Percentiles rank a stretch among this genome's conserved stretches.
These are phyloP conservation scores for Dicorynia guianensis DNA, from an alignment of 306 rosid species.

Conservation along the genomic window DNA sequence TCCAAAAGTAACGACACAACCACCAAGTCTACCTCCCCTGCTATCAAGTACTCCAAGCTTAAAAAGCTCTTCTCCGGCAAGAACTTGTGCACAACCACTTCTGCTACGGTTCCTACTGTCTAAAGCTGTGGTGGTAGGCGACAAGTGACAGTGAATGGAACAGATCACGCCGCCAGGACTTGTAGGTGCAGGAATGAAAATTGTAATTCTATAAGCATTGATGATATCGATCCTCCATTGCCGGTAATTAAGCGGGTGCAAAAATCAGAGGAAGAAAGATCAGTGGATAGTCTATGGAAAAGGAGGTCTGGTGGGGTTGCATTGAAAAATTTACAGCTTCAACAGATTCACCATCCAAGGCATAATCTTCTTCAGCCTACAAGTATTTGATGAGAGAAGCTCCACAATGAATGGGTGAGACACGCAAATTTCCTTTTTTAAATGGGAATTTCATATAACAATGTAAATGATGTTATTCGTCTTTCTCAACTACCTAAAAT, in stretches of 20 bases:
- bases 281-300: constrained; percentile 63
- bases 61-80: constrained; percentile 71
- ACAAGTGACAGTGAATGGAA: constrained; percentile 2
- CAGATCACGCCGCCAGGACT: constrained; percentile 2
- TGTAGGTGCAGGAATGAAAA: constrained; percentile 35
- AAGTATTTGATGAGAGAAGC: constrained; percentile 54
- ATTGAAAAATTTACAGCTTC: constrained; percentile 63
- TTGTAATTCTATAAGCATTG: constrained; percentile 43
- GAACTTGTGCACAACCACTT: constrained; percentile 44
- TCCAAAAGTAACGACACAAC: constrained; percentile 32
- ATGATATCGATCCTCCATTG: constrained; percentile 73
- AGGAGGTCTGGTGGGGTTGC: constrained; percentile 77
- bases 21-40: constrained; percentile 30
- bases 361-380: constrained; percentile 58
- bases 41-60: constrained; percentile 68
- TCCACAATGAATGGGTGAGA: constrained; percentile 8
- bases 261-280: constrained; percentile 38
- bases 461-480: constrained; percentile 24
- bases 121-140: constrained; percentile 45
- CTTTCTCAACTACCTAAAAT: background rate
- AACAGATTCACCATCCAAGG: constrained; percentile 50
- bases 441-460: background rate
- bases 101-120: constrained; percentile 5
- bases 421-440: background rate
- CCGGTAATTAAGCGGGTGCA: constrained; percentile 62